Base-by-base conservation (phyloP, 1,284 basidiomycete species). In the Gomphus sp. region DNA sequence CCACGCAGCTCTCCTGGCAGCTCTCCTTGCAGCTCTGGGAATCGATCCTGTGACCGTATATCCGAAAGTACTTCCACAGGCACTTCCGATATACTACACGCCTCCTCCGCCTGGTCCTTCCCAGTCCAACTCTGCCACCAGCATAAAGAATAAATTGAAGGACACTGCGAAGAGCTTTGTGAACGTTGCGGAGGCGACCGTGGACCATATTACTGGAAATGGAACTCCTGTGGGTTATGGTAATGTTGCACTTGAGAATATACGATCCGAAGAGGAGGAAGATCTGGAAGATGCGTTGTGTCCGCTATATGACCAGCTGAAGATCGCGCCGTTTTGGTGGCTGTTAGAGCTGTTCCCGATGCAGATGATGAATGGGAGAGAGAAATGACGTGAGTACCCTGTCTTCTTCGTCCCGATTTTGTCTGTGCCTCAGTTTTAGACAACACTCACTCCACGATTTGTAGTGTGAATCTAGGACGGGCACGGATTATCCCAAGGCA, bases 381-480 rank as follows among this genome's bases (percentile, higher is more conserved):
- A 22, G 62, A 67, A 14, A 56, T 73, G 14, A 70, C 70, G 76
- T 78, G 60, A 58, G 74, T 65, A 28, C 4, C 36, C 10, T n/a
- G 1, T 36, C 2, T 56, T 3, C 22, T 44, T 11, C 52, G 18
- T 25, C 56, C n/a, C 50, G 58, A 22, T 49, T 14, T 44, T 51
- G 41, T 52, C 33, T 48, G 34, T 6, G 22, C 43, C 2, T 39
- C 36, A 4, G 43, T 41, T 18, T 11, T 16, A 12, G 2, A n/a
- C 39, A 56, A 16, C 57, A 52, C 16, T 28, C 52, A 8, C n/a
- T 52, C 1, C 47, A 16, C n/a, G 36, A 43, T 34, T 34, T 31
- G 12, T 55, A 84, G 82, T 4, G 57, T 79, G 37, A 82, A 85
- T 60, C 62, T 72, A 47, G 82, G 80, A 2, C 60, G 64, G 1